phyloP scores from a whole-genome alignment of 768 basidiomycete genomes.

The Russula ochroleuca region DNA sequence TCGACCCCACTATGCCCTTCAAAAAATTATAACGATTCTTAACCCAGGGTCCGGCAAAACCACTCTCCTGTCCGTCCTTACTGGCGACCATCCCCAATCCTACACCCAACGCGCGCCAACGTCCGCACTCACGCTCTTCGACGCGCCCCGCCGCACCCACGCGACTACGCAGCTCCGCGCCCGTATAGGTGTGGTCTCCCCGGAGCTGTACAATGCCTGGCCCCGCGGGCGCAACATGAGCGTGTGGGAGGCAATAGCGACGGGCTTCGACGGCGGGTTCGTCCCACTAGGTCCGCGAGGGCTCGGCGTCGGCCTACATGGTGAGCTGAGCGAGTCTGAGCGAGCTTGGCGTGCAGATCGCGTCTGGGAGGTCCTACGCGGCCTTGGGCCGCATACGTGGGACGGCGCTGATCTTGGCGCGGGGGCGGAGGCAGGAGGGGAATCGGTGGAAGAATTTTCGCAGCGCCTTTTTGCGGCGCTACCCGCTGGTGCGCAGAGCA shows the following conservation, averaged over 20 bases:
- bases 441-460: conserved; percentile 42
- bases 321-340: conserved; percentile 37
- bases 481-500: conserved; percentile 68
- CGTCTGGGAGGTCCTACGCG: conserved; percentile 56
- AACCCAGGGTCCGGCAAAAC: conserved; percentile 86
- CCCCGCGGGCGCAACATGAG: conserved; percentile 64
- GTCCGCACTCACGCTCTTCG: conserved; percentile 54
- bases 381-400: conserved; percentile 61
- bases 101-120: conserved; percentile 56
- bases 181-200: conserved; percentile 75
- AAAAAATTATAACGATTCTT: not conserved
- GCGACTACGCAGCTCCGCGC: conserved; percentile 65
- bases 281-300: conserved; percentile 44
- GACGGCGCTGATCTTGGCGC: conserved; percentile 7
- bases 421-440: conserved; percentile 10
- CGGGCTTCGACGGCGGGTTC: conserved; percentile 88
- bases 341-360: conserved; percentile 40
- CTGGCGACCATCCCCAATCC: conserved; percentile 94
- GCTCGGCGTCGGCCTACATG: conserved; percentile 46
- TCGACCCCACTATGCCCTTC: not conserved
- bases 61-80: conserved; percentile 82
- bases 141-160: conserved; percentile 54
- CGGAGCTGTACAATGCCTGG: conserved; percentile 89
- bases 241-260: conserved; percentile 77
- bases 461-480: conserved; percentile 56